Evolutionary conservation across 2,329 filamentous ascomycete genomes (phyloP).

Genomic region (Trichoderma oligosporum): DNA sequence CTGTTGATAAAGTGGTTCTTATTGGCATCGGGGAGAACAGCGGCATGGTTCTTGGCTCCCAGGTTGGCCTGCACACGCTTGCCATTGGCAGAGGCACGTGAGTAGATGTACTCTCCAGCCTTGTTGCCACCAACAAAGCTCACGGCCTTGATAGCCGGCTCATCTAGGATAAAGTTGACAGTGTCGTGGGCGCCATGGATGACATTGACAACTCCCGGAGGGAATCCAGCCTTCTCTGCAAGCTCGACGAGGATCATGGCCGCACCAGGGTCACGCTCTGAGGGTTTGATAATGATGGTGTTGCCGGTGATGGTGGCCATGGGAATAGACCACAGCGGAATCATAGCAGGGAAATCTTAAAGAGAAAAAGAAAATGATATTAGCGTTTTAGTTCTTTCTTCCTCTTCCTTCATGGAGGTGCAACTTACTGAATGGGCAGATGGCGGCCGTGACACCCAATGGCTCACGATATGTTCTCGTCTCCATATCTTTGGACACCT

Average conservation of each 20-base stretch:
- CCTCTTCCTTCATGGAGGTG: neutral
- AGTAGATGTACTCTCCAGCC: slow-evolving; percentile 83
- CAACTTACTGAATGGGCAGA: slow-evolving; percentile 76
- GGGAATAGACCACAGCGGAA: slow-evolving; percentile 85
- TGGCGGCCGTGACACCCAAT: slow-evolving; percentile 74
- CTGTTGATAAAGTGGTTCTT: slow-evolving; percentile 87
- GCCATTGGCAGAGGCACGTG: slow-evolving; percentile 73
- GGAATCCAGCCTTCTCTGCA: slow-evolving; percentile 75
- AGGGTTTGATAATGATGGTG: slow-evolving; percentile 80
- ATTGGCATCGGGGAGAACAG: slow-evolving; percentile 80
- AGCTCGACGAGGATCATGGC: slow-evolving; percentile 83
- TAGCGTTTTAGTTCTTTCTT: neutral
- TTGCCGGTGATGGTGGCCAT: slow-evolving; percentile 82
- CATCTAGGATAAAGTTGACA: slow-evolving; percentile 82
- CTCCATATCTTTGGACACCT: slow-evolving; percentile 89
- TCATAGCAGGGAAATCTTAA: slow-evolving; percentile 84
- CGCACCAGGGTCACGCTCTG: slow-evolving; percentile 78
- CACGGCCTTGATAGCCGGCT: slow-evolving; percentile 79
- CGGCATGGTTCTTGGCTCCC: slow-evolving; percentile 84
- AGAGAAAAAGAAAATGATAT: neutral
- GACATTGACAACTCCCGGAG: slow-evolving; percentile 76
- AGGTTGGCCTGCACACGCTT: slow-evolving; percentile 87
- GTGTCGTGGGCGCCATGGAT: slow-evolving; percentile 77
- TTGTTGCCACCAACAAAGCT: slow-evolving; percentile 85
- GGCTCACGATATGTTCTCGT: slow-evolving; percentile 79